Conservation (phyloP, 2,329 filamentous ascomycete species). For the Annulohypoxylon truncatum region DNA sequence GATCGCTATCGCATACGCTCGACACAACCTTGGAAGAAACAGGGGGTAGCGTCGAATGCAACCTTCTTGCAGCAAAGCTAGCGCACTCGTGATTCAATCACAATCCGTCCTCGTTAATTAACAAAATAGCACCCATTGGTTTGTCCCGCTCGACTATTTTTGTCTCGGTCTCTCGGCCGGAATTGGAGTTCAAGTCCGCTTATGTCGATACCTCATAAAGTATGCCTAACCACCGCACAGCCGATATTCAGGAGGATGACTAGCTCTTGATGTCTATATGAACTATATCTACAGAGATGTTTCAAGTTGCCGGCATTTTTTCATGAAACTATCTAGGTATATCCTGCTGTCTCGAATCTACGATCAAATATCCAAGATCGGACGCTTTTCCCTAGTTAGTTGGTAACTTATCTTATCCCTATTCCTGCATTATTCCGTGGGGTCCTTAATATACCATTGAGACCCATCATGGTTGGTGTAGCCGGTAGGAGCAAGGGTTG, state of each 20-base stretch:
- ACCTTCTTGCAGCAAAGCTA: conserved; percentile 29
- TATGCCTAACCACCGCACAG: conserved; percentile 17
- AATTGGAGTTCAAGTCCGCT: conserved; percentile 28
- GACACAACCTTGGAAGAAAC: conserved; percentile 5
- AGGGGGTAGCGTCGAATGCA: conserved; percentile 28
- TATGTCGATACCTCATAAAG: conserved; percentile 26
- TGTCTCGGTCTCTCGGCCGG: conserved; percentile 26
- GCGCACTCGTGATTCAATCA: conserved; percentile 31
- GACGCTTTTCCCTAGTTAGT: conserved; percentile 1
- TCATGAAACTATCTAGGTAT: conserved; percentile 7
- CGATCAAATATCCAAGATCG: conserved; percentile 1
- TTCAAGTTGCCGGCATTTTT: conserved; percentile 5
- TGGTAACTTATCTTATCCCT: not conserved
- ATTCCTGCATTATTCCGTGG: not conserved
- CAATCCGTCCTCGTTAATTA: conserved; percentile 17
- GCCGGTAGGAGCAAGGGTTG: conserved; percentile 40
- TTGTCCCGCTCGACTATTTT: conserved; percentile 33
- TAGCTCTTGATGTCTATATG: conserved; percentile 12
- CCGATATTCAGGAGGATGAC: conserved; percentile 13
- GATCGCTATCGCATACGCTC: conserved; percentile 23
- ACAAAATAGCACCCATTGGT: conserved; percentile 10
- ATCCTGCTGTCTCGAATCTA: not conserved
- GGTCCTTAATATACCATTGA: not conserved
- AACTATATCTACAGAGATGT: conserved; percentile 1
- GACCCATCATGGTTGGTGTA: conserved; percentile 38